phyloP scores from a whole-genome alignment of 1,284 basidiomycete species.

The Papiliotrema flavescens region DNA sequence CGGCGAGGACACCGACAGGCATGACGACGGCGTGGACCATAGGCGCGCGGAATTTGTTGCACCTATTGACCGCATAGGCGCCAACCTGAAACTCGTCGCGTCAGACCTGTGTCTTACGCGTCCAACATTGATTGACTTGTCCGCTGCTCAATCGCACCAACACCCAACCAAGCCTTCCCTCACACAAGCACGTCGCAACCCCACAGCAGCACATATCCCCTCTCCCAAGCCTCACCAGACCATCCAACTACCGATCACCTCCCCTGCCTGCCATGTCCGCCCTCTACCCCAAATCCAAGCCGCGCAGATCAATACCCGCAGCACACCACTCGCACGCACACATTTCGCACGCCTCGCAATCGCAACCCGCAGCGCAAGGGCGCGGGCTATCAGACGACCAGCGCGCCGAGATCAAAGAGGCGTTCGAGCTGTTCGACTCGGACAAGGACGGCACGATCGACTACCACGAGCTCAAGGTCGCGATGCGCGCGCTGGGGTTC shows the following conservation, averaged over 20 bases:
- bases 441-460: constrained; percentile 97
- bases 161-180: too few relatives aligned
- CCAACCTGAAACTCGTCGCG: too few relatives aligned
- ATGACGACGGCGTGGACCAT: too few relatives aligned
- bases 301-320: neutral
- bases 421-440: constrained; percentile 97
- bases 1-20: too few relatives aligned
- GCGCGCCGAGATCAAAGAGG: constrained; percentile 96
- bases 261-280: neutral
- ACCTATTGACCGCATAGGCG: too few relatives aligned
- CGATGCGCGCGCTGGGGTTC: constrained; percentile 96
- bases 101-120: too few relatives aligned
- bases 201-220: neutral
- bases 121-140: too few relatives aligned
- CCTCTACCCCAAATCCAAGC: constrained; percentile 1
- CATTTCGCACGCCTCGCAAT: neutral
- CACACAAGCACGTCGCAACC: too few relatives aligned
- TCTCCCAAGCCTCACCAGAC: neutral
- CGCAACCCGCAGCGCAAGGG: constrained; percentile 1
- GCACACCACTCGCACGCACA: neutral
- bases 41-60: too few relatives aligned
- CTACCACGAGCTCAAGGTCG: constrained; percentile 98
- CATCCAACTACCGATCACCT: too few relatives aligned
- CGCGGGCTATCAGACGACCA: constrained; percentile 80
- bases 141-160: too few relatives aligned